These are phyloP conservation scores for Pestalotiopsis sp. DNA, from an alignment of 2,329 filamentous ascomycete species.

Conservation along the genomic window DNA sequence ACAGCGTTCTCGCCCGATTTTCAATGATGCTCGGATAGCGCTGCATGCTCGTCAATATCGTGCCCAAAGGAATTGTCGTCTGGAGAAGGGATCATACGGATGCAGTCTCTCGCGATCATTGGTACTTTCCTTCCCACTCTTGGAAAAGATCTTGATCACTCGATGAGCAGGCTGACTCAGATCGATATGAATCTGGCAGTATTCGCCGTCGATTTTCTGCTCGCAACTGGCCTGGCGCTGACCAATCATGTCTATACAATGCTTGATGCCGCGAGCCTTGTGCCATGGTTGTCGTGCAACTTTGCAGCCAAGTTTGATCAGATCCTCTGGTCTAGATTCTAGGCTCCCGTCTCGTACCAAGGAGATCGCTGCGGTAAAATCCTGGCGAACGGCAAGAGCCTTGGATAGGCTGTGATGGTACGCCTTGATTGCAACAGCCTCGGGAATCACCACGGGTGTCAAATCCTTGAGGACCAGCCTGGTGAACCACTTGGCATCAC, in stretches of 20 bases:
- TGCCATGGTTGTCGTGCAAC: constrained; percentile 66
- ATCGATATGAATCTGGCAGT: constrained; percentile 86
- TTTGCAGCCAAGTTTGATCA: constrained; percentile 64
- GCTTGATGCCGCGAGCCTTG: constrained; percentile 72
- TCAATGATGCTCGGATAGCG: constrained; percentile 66
- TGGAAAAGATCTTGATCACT: constrained; percentile 83
- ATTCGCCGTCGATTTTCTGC: constrained; percentile 85
- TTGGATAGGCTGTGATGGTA: constrained; percentile 73
- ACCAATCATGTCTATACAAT: constrained; percentile 69
- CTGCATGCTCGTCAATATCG: constrained; percentile 30
- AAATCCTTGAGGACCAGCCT: constrained; percentile 79
- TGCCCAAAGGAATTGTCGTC: neutral
- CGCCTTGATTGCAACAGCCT: constrained; percentile 53
- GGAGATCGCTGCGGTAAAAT: constrained; percentile 62
- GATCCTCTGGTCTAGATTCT: constrained; percentile 23
- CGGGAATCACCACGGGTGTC: constrained; percentile 66
- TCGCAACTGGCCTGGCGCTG: constrained; percentile 72
- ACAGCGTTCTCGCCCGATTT: constrained; percentile 61
- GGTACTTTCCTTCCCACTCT: constrained; percentile 89
- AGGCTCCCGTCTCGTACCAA: constrained; percentile 47
- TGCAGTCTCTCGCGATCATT: constrained; percentile 67
- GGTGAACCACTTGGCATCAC: constrained; percentile 86
- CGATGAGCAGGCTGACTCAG: constrained; percentile 50
- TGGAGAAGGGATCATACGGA: constrained; percentile 36
- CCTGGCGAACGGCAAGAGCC: constrained; percentile 70